Conservation (phyloP, 148 eudicot species). For the Fagopyrum homotropicum region DNA sequence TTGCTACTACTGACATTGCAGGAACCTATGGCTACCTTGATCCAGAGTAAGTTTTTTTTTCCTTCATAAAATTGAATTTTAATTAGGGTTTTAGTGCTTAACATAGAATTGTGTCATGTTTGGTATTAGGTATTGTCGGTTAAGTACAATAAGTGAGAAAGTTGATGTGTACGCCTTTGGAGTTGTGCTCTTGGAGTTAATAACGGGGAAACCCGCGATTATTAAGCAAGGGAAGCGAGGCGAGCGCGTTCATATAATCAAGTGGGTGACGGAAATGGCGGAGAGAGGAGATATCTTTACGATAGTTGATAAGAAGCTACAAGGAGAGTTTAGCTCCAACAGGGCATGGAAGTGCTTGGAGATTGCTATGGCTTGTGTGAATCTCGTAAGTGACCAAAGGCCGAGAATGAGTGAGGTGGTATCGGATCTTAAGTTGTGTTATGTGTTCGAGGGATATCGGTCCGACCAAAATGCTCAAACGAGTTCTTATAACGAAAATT, state of each 20-base stretch:
- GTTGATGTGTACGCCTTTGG: conserved; percentile 33
- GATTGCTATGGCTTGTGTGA: conserved; percentile 4
- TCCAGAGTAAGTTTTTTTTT: conserved; percentile 32
- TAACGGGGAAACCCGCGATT: conserved; percentile 22
- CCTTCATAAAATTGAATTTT: no score
- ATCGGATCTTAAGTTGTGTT: neutral
- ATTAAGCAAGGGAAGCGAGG: neutral
- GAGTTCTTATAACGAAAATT: neutral
- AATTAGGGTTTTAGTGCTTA: neutral
- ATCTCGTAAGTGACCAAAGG: neutral
- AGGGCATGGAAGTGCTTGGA: neutral
- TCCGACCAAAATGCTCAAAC: neutral
- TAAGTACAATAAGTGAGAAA: conserved; percentile 20
- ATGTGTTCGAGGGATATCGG: neutral
- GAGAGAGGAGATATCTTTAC: neutral
- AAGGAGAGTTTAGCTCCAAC: neutral
- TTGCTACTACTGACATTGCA: conserved; percentile 23
- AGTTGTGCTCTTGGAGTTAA: conserved; percentile 29
- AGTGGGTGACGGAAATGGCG: neutral
- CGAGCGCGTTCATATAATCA: neutral
- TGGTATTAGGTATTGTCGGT: neutral
- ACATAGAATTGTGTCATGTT: conserved; percentile 6
- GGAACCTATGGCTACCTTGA: conserved; percentile 39
- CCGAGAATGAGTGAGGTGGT: conserved; percentile 1
- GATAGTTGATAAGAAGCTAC: conserved; percentile 5